Evolutionary conservation across 805 yeast species (phyloP), one percentile per base, ranked within the genome.

Genomic region (Ogataea nakhonphanomensis): DNA sequence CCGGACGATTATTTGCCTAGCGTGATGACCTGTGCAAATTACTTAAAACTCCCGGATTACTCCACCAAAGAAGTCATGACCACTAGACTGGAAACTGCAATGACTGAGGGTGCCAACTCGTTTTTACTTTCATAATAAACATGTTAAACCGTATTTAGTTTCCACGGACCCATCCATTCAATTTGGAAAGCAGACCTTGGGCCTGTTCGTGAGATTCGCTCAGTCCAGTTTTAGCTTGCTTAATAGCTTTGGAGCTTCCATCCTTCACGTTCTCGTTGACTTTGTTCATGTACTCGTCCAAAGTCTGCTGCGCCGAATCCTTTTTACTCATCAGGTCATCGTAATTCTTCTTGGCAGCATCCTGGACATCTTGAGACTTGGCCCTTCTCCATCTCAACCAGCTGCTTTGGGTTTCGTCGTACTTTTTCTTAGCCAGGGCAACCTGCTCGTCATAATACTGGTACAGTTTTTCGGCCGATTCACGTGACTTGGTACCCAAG

Each of bases 21-120:
- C 64, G 99, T 93, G 3, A 91, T 91, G 99, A 91, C 99, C 0
- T 91, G 99, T 68, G 97, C 95, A 3, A 91, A 91, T 58, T 93
- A 91, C 57, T 70, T 91, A 50, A 91, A 91, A 59, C 66, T 93
- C 14, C 98, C 99, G 5, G 76, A 84, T 47, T 93, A 91, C 58
- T 73, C 87, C 3, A 66, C 74, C 25, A 73, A 71, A 43, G 79
- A 70, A 12, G 62, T 85, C 1, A 72, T 93, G 81, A 66, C 60
- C 35, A 57, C 67, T 24, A 69, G 84, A 37, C 62, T 93, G 7
- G 36, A 62, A 9, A 83, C 77, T 44, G 97, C 98, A 0, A 77
- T 89, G 55, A 70, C 69, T 5, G 97, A 91, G 51, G 99, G 99
- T 20, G 82, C 90, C 1, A 91, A 87, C 24, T 85, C 95, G 1